A percentile compares a stretch with the other conserved stretches of the same genome.
phyloP scores from a whole-genome alignment of 129 eudicot species.

The Dittrichia graveolens region DNA sequence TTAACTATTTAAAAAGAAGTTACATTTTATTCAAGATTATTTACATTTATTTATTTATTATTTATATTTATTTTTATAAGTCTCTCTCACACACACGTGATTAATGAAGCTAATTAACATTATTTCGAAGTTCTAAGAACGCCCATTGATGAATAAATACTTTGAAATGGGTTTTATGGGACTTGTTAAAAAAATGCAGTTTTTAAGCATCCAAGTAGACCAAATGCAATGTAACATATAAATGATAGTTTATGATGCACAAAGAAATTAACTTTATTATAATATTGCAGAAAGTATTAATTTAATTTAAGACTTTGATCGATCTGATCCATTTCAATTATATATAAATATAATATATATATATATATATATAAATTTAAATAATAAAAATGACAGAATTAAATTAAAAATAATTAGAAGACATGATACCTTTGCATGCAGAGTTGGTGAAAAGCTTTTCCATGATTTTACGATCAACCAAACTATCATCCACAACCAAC shows the following conservation, averaged over 20 bases:
- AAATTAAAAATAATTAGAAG: background rate
- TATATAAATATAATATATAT: background rate
- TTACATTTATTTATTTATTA: too few relatives aligned
- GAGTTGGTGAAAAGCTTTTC: constrained; percentile 65
- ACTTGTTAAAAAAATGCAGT: too few relatives aligned
- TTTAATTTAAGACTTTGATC: constrained; percentile 19
- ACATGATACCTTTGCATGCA: constrained; percentile 55
- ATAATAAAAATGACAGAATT: constrained; percentile 14
- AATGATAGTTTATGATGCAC: background rate
- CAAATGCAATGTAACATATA: constrained; percentile 26
- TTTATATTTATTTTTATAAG: too few relatives aligned
- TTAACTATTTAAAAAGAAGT: too few relatives aligned
- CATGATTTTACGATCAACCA: constrained; percentile 55
- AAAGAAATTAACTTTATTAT: background rate
- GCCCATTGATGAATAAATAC: too few relatives aligned
- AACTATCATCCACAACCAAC: constrained; percentile 63
- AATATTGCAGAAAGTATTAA: background rate
- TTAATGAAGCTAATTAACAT: too few relatives aligned
- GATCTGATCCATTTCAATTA: constrained; percentile 30
- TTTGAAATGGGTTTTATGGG: too few relatives aligned
- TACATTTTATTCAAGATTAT: too few relatives aligned
- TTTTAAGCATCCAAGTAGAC: constrained; percentile 11
- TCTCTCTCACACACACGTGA: too few relatives aligned
- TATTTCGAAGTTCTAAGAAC: too few relatives aligned
- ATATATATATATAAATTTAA: background rate